Percentiles rank a stretch among this genome's conserved stretches.
phyloP scores from a whole-genome alignment of 1,139 yeast species.

The Suhomyces terraborum region DNA sequence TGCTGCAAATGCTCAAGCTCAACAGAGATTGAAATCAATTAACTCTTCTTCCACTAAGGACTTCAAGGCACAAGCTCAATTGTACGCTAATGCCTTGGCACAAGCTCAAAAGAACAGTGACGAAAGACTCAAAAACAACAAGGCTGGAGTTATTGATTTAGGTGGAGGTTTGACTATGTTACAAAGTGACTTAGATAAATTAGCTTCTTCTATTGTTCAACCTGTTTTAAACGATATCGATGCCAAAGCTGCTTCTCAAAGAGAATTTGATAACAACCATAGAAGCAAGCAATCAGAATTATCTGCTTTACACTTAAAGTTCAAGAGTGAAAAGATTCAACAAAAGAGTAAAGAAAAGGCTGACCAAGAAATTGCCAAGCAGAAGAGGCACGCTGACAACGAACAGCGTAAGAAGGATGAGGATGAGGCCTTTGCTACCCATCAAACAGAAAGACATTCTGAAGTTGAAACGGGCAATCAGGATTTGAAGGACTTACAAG shows the following conservation, averaged over 20 bases:
- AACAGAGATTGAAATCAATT: slow-evolving; percentile 47
- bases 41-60: slow-evolving; percentile 36
- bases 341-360: slow-evolving; percentile 51
- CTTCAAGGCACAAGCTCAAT: slow-evolving; percentile 45
- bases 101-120: slow-evolving; percentile 70
- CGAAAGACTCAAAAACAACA: slow-evolving; percentile 50
- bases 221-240: slow-evolving; percentile 84
- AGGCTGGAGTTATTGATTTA: slow-evolving; percentile 64
- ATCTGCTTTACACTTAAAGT: slow-evolving; percentile 41
- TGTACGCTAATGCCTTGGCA: slow-evolving; percentile 51
- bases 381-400: slow-evolving; percentile 36
- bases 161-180: slow-evolving; percentile 90
- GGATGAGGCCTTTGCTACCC: slow-evolving; percentile 36
- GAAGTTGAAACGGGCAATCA: slow-evolving; percentile 40
- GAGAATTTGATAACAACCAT: slow-evolving; percentile 56
- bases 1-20: slow-evolving; percentile 63
- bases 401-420: slow-evolving; percentile 45
- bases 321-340: slow-evolving; percentile 51
- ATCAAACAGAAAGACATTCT: slow-evolving; percentile 38
- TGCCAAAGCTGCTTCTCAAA: slow-evolving; percentile 69
- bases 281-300: slow-evolving; percentile 38
- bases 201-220: slow-evolving; percentile 79
- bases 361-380: slow-evolving; percentile 43
- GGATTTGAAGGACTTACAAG: slow-evolving; percentile 39
- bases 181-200: slow-evolving; percentile 70